Conservation (phyloP, 805 yeast species). For the Huiozyma naganishii region DNA sequence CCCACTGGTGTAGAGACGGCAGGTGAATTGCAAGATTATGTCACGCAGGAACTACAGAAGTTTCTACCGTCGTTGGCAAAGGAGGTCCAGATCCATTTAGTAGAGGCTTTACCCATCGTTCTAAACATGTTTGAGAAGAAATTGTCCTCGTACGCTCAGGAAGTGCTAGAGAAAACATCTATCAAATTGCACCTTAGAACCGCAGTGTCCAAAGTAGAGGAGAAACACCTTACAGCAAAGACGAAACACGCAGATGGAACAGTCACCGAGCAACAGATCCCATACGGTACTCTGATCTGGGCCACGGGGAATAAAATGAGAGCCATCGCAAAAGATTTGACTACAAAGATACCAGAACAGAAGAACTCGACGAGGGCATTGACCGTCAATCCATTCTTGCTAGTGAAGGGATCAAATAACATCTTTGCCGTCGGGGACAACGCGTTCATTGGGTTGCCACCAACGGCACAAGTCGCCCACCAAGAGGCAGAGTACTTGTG, state of each 20-base stretch:
- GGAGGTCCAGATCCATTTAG: conserved; percentile 75
- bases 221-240: conserved; percentile 57
- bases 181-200: conserved; percentile 75
- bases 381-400: conserved; percentile 64
- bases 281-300: conserved; percentile 92
- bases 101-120: conserved; percentile 87
- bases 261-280: conserved; percentile 45
- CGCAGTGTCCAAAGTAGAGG: conserved; percentile 80
- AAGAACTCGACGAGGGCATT: conserved; percentile 79
- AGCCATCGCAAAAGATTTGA: conserved; percentile 54
- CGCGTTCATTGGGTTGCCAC: conserved; percentile 79
- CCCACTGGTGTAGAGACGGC: conserved; percentile 98
- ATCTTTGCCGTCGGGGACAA: conserved; percentile 91
- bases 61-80: conserved; percentile 80
- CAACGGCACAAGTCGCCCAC: conserved; percentile 95
- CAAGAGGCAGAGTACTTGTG: conserved; percentile 84
- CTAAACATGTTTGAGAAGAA: conserved; percentile 42
- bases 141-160: conserved; percentile 35
- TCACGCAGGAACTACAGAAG: conserved; percentile 77
- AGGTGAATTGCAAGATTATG: conserved; percentile 91
- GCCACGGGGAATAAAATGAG: conserved; percentile 94
- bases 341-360: conserved; percentile 66
- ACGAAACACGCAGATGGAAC: conserved; percentile 65
- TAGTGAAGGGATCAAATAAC: conserved; percentile 72
- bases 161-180: conserved; percentile 36